Percentiles rank a stretch among this genome's conserved stretches.
Conservation (phyloP, 257 asterid species). For the Salvia miltiorrhiza region DNA sequence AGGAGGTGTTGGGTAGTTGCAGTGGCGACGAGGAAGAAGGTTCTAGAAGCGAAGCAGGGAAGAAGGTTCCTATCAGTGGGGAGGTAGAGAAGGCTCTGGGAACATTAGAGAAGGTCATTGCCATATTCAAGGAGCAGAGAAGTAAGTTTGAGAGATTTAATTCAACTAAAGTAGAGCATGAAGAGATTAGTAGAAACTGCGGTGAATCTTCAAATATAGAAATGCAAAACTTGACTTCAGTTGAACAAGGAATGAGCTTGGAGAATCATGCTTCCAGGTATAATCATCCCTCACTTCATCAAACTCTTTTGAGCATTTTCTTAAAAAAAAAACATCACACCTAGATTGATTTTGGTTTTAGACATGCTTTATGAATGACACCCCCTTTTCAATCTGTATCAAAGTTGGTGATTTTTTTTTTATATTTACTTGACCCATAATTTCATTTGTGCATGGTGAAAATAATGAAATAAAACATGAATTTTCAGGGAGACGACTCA, state of each 20-base stretch:
- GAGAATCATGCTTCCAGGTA: constrained; percentile 48
- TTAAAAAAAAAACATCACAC: no score
- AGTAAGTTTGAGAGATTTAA: not conserved
- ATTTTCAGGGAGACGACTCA: not conserved
- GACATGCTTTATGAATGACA: no score
- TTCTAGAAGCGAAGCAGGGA: not conserved
- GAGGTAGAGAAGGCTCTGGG: constrained; percentile 48
- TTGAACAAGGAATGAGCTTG: not conserved
- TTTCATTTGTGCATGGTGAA: no score
- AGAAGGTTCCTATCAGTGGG: constrained; percentile 21
- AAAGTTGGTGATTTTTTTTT: no score
- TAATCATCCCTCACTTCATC: not conserved
- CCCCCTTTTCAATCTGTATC: no score
- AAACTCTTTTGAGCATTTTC: not conserved
- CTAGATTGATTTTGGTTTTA: no score
- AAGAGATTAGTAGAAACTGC: constrained; percentile 16
- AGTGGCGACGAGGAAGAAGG: not conserved
- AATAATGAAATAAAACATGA: not conserved
- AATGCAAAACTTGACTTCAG: constrained; percentile 11
- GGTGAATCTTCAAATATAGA: constrained; percentile 13
- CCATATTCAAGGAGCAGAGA: constrained; percentile 37
- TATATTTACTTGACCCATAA: no score
- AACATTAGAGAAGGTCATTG: constrained; percentile 52
- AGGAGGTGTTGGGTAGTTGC: no score
- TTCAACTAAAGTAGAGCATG: not conserved